Evolutionary conservation across 2,329 filamentous ascomycete genomes (phyloP).

Genomic region (Trichoderma harzianum): DNA sequence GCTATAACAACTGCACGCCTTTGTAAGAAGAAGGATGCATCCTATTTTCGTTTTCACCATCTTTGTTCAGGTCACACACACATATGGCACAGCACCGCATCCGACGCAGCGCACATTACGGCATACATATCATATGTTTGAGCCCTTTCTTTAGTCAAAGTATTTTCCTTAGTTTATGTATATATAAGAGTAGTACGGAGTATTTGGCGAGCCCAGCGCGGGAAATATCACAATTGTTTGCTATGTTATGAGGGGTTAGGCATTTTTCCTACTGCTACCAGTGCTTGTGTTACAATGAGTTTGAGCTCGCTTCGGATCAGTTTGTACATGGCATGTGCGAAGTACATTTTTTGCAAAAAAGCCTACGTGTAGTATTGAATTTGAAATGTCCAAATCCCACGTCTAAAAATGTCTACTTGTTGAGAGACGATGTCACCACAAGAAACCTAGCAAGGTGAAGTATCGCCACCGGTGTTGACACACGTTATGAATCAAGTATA

Average conservation of each 20-base stretch:
- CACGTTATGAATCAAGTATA: not conserved
- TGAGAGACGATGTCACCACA: constrained; percentile 5
- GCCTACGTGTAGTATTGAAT: not conserved
- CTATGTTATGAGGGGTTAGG: not conserved
- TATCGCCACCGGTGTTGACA: constrained; percentile 8
- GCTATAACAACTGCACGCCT: not conserved
- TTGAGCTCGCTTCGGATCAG: not conserved
- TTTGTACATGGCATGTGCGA: not conserved
- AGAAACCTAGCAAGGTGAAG: not conserved
- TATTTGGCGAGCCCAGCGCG: not conserved
- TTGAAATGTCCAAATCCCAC: not conserved
- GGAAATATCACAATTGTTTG: not conserved
- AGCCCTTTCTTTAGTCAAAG: constrained; percentile 1
- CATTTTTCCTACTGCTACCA: not conserved
- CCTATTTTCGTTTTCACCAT: not conserved
- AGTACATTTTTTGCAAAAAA: not conserved
- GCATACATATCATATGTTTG: constrained; percentile 6
- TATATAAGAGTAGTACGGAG: constrained; percentile 11
- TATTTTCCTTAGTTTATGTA: constrained; percentile 2
- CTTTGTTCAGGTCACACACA: not conserved
- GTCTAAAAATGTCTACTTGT: not conserved
- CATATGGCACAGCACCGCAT: not conserved
- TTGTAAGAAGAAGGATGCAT: not conserved
- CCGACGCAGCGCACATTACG: not conserved
- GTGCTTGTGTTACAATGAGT: not conserved